Percentiles rank a stretch among this genome's conserved stretches.
Evolutionary conservation across 179 eudicot species (phyloP).

Genomic region (Gypsophila paniculata): DNA sequence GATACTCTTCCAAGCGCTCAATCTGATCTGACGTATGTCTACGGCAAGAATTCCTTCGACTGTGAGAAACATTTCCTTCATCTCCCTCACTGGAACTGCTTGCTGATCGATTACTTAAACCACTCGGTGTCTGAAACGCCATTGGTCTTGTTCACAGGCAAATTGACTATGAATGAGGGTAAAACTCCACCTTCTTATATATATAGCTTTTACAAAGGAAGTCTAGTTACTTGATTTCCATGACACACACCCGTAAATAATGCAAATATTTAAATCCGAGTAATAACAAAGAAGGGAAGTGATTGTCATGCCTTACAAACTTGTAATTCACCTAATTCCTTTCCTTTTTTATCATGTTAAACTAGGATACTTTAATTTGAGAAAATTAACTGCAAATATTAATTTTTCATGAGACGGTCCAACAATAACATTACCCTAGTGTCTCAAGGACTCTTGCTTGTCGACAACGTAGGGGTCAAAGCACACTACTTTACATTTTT

Average conservation of each 20-base stretch:
- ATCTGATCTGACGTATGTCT: conserved; percentile 40
- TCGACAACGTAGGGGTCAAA: too few relatives aligned
- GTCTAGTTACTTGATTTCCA: neutral
- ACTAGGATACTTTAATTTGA: neutral
- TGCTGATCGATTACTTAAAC: conserved; percentile 1
- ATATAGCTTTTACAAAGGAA: neutral
- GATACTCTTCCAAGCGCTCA: conserved; percentile 34
- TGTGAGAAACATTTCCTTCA: conserved; percentile 19
- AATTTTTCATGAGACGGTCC: neutral
- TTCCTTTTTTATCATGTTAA: neutral
- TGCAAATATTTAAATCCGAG: neutral
- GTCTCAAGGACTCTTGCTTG: too few relatives aligned
- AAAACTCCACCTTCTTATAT: neutral
- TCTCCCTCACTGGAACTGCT: conserved; percentile 20
- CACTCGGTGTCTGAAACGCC: conserved; percentile 14
- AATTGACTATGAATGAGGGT: neutral
- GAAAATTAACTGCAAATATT: neutral
- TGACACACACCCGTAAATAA: neutral
- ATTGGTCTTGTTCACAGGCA: conserved; percentile 13
- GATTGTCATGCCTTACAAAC: neutral
- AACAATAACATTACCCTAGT: too few relatives aligned
- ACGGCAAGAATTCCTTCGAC: conserved; percentile 24
- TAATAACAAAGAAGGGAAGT: conserved; percentile 1
- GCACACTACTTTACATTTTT: too few relatives aligned
- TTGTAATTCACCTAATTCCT: neutral